Conservation (phyloP, 2,329 filamentous ascomycete species). For the Rutstroemia sp. region DNA sequence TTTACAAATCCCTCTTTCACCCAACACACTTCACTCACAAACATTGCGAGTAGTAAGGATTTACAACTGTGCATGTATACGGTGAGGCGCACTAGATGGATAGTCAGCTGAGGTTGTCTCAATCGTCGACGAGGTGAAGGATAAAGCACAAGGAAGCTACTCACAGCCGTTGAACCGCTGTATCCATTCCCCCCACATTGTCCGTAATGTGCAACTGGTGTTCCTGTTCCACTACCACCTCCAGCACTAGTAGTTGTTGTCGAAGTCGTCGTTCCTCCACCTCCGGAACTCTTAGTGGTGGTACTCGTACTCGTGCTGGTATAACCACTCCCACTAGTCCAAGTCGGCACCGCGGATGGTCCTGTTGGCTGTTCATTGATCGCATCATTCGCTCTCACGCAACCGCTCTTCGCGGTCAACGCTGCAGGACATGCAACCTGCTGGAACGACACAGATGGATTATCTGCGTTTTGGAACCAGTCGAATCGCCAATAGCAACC, state of each 20-base stretch:
- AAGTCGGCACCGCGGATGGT: not conserved
- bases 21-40: slow-evolving; percentile 3
- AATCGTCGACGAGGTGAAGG: not conserved
- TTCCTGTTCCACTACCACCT: not conserved
- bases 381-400: slow-evolving; percentile 16
- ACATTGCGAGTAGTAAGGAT: slow-evolving; percentile 5
- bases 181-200: slow-evolving; percentile 7
- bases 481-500: slow-evolving; percentile 47
- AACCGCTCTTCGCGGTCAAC: slow-evolving; percentile 37
- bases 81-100: not conserved
- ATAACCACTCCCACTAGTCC: not conserved
- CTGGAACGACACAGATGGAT: slow-evolving; percentile 37
- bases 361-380: slow-evolving; percentile 7
- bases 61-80: not conserved
- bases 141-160: not conserved
- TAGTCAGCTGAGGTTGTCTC: not conserved
- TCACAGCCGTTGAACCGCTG: slow-evolving; percentile 1
- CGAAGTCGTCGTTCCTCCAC: not conserved
- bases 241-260: not conserved
- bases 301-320: not conserved
- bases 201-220: not conserved
- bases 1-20: not conserved
- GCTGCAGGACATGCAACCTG: slow-evolving; percentile 39
- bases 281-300: not conserved
- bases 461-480: slow-evolving; percentile 42